Base-by-base conservation (phyloP, 768 basidiomycete species). In the Naganishia vaughanmartiniae region DNA sequence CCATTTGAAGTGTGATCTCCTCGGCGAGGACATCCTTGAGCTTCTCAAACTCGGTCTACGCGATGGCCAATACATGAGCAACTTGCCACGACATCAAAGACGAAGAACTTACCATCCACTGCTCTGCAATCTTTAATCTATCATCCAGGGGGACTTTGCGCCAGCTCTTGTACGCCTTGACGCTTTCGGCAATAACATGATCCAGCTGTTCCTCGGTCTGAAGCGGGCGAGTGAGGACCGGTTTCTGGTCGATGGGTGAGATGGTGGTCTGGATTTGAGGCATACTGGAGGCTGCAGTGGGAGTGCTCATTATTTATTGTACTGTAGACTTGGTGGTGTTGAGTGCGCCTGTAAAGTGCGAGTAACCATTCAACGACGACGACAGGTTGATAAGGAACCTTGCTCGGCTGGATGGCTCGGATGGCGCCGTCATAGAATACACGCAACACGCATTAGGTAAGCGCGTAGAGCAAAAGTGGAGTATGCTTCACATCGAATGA, bases 1-100 rank as follows among this genome's bases (percentile, higher is more conserved):
- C 95, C 90, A 99, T 97, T 82, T 96, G 91, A 65, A 88, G 74
- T 0, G 92, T 88, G 65, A 97, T 83, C 75, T 97, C 93, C 36
- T 86, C 76, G 0, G 88, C 87, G 17, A 92, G 85, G 34, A 90
- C 86, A 21, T 89, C 86, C 10, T 81, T 81, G 72, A 84, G 81
- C 66, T 82, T 84, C 75, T 84, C 81, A 77, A 87, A 87, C 76
- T 85, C 86, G 46, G 83, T 82, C 86, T 86, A 65, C 14, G 5
- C 21, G 24, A n/a, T 28, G 17, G 51, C 46, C 48, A 14, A 26
- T 21, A 12, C 21, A 55, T 70, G 42, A 73, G 67, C 48, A 5
- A 19, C 39, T 0, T 31, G 21, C 11, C 26, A 15, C 14, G 55
- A 19, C 21, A 39, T 46, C 4, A 15, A 5, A 15, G 17, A 10